These are phyloP conservation scores for Ophiocordyceps camponoti-floridani DNA, from an alignment of 2,329 filamentous ascomycete genomes.

Conservation along the genomic window DNA sequence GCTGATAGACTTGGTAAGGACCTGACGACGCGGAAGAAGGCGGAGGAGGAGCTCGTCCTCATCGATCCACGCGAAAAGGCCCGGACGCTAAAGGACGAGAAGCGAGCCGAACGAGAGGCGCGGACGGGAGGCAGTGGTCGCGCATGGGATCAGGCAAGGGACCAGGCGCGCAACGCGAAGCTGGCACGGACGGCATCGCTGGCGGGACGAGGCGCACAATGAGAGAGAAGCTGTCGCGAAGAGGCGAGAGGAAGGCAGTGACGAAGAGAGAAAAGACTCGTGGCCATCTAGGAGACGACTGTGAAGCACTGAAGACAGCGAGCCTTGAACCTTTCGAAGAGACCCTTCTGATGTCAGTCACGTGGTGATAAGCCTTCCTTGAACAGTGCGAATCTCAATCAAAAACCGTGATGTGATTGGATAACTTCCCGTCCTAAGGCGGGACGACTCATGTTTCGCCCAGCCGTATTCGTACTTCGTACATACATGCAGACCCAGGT, in stretches of 20 bases:
- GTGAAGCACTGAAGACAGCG: too few relatives aligned
- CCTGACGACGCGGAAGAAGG: slow-evolving; percentile 74
- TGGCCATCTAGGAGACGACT: too few relatives aligned
- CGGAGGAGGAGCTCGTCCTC: slow-evolving; percentile 78
- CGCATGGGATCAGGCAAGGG: slow-evolving; percentile 32
- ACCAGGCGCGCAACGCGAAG: slow-evolving; percentile 35
- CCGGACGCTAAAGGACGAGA: slow-evolving; percentile 49
- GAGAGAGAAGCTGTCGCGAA: slow-evolving; percentile 3
- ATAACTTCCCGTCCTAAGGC: too few relatives aligned
- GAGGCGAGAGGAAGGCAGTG: neutral
- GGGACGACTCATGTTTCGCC: neutral
- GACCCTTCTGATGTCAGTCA: neutral
- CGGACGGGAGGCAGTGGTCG: slow-evolving; percentile 33
- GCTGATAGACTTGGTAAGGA: slow-evolving; percentile 88
- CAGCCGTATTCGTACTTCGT: neutral
- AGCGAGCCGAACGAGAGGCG: slow-evolving; percentile 38
- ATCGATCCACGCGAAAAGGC: slow-evolving; percentile 83
- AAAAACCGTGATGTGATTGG: too few relatives aligned
- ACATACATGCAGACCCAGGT: too few relatives aligned
- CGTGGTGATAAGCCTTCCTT: neutral
- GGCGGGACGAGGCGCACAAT: slow-evolving; percentile 38
- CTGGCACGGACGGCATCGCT: slow-evolving; percentile 33
- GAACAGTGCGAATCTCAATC: too few relatives aligned
- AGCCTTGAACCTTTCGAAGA: too few relatives aligned
- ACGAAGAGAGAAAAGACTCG: neutral